Base-by-base conservation (phyloP, 176 grass and related monocot species). In the sorghum (Sorghum bicolor) region DNA sequence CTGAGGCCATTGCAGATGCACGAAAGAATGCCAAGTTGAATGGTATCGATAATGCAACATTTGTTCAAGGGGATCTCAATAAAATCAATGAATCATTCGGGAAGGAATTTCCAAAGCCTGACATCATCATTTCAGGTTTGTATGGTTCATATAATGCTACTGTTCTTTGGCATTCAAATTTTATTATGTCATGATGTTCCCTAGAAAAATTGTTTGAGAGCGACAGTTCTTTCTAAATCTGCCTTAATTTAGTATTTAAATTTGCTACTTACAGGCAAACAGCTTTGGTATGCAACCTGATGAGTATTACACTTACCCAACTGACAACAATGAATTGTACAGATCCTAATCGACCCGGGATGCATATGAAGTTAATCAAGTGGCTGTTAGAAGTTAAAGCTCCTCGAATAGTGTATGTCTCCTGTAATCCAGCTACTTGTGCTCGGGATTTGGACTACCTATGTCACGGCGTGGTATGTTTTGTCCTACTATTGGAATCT, bases 351-450 rank as follows among this genome's bases (percentile, higher is more conserved):
- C 89, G 91, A 0, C 96, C 96, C 1, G 96, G 96, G 38, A 94
- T 99, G 96, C 96, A 96, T 75, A 92, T 94, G 91, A 99, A 99
- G 80, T 69, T 99, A 82, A 99, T 96, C 78, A 95, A 89, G 85
- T 96, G 94, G 92, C 78, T 99, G 31, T 67, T 99, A 43, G 90
- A 99, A 92, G 87, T 94, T 47, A 84, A 93, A 87, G 91, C 86
- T n/a, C 83, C 93, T 34, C 85, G 81, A 44, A 69, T 99, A 74
- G 87, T 99, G 37, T 99, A 99, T 8, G 81, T 96, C 37, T 99
- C 96, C 3, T 99, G 93, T 84, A 99, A 98, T 63, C 93, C 96
- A 78, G 82, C 96, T 83, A 96, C 96, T 10, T 92, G 91, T 82
- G 96, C 87, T 31, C 91, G 89, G 58, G 96, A 96, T 84, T 83